Conservation (phyloP, 345 rosid species). For the Barbarea vulgaris region DNA sequence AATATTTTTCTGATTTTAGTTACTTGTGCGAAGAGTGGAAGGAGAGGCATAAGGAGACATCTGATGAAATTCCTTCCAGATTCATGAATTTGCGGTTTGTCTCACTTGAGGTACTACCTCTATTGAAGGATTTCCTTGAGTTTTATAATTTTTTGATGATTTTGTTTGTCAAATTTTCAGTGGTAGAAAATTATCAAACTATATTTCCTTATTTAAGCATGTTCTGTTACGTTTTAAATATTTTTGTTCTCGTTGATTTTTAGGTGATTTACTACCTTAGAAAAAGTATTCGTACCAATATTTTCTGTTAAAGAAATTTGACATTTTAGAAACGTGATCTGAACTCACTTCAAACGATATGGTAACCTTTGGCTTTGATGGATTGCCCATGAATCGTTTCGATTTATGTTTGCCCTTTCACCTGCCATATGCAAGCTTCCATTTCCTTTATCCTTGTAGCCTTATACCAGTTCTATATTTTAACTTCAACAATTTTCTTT, state of each 20-base stretch:
- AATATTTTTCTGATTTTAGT: constrained; percentile 47
- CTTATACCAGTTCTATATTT: background rate
- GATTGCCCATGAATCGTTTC: background rate
- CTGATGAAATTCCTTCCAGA: constrained; percentile 67
- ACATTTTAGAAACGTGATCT: background rate
- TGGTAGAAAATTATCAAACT: constrained; percentile 4
- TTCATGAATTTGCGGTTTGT: constrained; percentile 91
- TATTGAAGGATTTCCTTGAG: background rate
- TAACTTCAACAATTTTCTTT: background rate
- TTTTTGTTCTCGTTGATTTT: constrained; percentile 5
- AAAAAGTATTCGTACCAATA: background rate
- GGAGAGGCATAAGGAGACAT: constrained; percentile 68
- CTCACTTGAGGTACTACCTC: constrained; percentile 76
- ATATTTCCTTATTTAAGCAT: background rate
- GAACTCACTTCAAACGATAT: background rate
- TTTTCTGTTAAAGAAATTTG: background rate
- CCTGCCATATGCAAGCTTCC: constrained; percentile 5
- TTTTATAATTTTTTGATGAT: background rate
- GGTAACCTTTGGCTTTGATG: background rate
- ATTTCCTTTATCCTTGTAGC: background rate
- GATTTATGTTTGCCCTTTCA: constrained; percentile 1
- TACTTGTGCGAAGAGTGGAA: constrained; percentile 96
- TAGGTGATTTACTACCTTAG: background rate
- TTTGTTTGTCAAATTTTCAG: constrained; percentile 4
- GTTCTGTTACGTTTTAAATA: background rate